phyloP scores from a whole-genome alignment of 2,329 filamentous ascomycete species.

The Fusarium clavum region DNA sequence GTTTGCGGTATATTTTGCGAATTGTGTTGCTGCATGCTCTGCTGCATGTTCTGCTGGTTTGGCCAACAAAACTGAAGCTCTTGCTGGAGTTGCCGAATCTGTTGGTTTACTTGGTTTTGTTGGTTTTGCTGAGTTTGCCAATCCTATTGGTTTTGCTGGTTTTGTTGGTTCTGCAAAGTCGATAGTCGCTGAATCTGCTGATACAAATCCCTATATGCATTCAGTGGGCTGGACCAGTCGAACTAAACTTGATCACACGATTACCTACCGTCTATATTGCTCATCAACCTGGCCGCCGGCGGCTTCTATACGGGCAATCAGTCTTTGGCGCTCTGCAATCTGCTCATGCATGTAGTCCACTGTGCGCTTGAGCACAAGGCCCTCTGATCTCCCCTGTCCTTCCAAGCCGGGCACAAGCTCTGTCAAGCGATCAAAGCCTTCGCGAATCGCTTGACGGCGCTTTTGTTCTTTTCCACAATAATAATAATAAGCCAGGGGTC shows the following conservation, averaged over 20 bases:
- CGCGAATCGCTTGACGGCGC: constrained; percentile 73
- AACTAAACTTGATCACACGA: constrained; percentile 7
- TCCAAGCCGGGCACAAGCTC: constrained; percentile 83
- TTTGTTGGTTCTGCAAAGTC: neutral
- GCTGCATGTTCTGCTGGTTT: too few species aligned
- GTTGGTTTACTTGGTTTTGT: too few species aligned
- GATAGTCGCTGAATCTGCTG: constrained; percentile 24
- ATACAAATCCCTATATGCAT: constrained; percentile 33
- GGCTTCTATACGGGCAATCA: constrained; percentile 70
- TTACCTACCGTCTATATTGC: constrained; percentile 56
- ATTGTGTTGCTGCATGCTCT: too few species aligned
- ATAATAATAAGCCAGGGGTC: constrained; percentile 26
- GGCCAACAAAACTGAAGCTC: too few species aligned
- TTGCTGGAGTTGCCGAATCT: too few species aligned
- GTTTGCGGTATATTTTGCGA: too few species aligned
- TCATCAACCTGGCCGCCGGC: constrained; percentile 67
- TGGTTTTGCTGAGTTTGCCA: too few species aligned
- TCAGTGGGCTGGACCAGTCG: constrained; percentile 18
- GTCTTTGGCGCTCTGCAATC: constrained; percentile 66
- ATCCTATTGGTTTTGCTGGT: neutral
- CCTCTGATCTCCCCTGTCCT: constrained; percentile 87
- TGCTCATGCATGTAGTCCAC: constrained; percentile 73
- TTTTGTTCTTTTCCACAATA: constrained; percentile 55
- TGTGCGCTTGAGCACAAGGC: constrained; percentile 80
- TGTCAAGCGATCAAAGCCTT: constrained; percentile 85